Percentiles rank a stretch among this genome's conserved stretches.
phyloP scores from a whole-genome alignment of 148 eudicot species.

The Nepenthes mirabilis region DNA sequence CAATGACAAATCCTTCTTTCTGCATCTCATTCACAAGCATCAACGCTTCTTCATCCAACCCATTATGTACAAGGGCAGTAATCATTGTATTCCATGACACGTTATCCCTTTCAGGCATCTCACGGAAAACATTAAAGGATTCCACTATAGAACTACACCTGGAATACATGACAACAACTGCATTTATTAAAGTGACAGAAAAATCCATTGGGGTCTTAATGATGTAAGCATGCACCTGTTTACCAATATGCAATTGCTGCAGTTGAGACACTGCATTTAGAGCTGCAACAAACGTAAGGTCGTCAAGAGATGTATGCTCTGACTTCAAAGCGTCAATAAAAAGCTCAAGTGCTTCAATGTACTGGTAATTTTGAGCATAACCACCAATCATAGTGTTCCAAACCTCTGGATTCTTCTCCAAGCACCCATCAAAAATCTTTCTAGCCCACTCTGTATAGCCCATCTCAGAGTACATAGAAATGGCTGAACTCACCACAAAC shows the following conservation, averaged over 20 bases:
- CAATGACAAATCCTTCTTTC: slow-evolving; percentile 53
- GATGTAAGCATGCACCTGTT: slow-evolving; percentile 60
- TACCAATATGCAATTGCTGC: slow-evolving; percentile 42
- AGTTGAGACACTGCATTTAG: slow-evolving; percentile 70
- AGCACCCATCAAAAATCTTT: slow-evolving; percentile 48
- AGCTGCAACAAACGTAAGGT: slow-evolving; percentile 58
- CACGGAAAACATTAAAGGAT: slow-evolving; percentile 56
- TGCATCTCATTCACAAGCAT: slow-evolving; percentile 91
- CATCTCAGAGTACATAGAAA: slow-evolving; percentile 71
- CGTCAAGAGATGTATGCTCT: slow-evolving; percentile 29
- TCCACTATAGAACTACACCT: slow-evolving; percentile 52
- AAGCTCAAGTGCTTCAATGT: slow-evolving; percentile 52
- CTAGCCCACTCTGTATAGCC: slow-evolving; percentile 45
- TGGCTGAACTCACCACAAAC: slow-evolving; percentile 63
- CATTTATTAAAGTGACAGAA: slow-evolving; percentile 40
- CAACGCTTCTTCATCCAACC: slow-evolving; percentile 59
- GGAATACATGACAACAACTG: slow-evolving; percentile 71
- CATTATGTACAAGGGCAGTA: slow-evolving; percentile 69
- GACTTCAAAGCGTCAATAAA: slow-evolving; percentile 45
- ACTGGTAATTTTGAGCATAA: slow-evolving; percentile 49
- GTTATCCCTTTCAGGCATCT: slow-evolving; percentile 61
- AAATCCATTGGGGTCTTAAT: slow-evolving; percentile 27
- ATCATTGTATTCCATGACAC: slow-evolving; percentile 90
- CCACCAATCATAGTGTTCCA: slow-evolving; percentile 96
- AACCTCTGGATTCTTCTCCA: slow-evolving; percentile 68